Conservation (phyloP, 495 filamentous ascomycete species). For the Tirmania nivea region DNA sequence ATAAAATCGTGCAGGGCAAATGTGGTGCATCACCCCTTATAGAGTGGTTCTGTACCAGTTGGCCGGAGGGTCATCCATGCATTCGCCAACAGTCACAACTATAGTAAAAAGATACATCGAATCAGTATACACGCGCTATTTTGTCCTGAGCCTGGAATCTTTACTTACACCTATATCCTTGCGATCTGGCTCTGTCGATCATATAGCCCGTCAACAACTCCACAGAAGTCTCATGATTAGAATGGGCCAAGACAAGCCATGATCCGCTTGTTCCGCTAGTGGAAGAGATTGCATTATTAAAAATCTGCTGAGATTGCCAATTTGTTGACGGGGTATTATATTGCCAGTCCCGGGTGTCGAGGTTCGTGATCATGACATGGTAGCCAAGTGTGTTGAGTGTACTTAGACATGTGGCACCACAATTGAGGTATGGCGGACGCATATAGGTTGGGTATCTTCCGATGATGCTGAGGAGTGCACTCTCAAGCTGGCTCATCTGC, state of each 20-base stretch:
- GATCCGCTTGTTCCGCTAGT: constrained; percentile 3
- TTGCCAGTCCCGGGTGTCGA: constrained; percentile 28
- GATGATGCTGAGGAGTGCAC: constrained; percentile 40
- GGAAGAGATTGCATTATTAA: not conserved
- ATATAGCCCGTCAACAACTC: constrained; percentile 20
- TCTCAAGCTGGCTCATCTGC: constrained; percentile 46
- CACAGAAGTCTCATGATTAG: constrained; percentile 26
- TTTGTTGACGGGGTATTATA: constrained; percentile 18
- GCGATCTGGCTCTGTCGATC: constrained; percentile 18
- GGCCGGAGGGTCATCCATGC: constrained; percentile 42
- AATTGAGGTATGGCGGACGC: constrained; percentile 25
- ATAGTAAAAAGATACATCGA: not conserved
- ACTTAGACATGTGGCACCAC: constrained; percentile 15
- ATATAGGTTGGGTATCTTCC: constrained; percentile 40
- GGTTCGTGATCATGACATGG: constrained; percentile 24
- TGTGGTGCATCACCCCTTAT: no score
- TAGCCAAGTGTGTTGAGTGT: constrained; percentile 23
- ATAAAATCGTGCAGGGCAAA: no score
- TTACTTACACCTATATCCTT: constrained; percentile 16
- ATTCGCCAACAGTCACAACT: constrained; percentile 51
- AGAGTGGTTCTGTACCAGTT: constrained; percentile 39
- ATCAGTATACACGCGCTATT: not conserved
- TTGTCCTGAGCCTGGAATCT: no score
- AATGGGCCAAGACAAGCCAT: constrained; percentile 28
- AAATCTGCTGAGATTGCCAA: constrained; percentile 8